These are phyloP conservation scores for Ichthyophthirius multifiliis DNA, from an alignment of 169 alveolate genomes.

Conservation along the genomic window DNA sequence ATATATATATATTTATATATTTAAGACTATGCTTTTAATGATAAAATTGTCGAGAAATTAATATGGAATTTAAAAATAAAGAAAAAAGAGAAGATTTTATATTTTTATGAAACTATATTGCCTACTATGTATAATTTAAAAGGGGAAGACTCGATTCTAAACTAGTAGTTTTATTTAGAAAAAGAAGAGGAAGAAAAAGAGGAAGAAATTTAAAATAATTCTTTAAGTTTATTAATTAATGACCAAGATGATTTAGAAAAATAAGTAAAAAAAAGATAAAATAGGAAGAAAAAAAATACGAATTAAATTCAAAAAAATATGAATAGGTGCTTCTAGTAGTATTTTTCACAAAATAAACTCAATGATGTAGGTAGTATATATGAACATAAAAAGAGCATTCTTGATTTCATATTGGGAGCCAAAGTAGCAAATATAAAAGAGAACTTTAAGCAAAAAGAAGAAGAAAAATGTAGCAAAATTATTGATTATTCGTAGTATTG, in stretches of 20 bases:
- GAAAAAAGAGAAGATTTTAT: background rate
- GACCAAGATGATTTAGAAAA: background rate
- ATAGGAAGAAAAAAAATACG: background rate
- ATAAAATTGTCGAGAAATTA: background rate
- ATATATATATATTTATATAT: background rate
- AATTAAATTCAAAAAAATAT: background rate
- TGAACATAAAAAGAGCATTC: background rate
- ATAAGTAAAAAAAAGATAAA: background rate
- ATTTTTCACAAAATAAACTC: background rate
- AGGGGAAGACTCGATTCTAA: background rate
- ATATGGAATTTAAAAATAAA: background rate
- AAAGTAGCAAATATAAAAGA: background rate
- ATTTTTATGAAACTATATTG: background rate
- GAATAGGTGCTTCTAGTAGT: background rate
- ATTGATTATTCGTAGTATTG: background rate
- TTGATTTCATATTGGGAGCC: background rate
- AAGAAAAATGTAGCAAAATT: background rate
- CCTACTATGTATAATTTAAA: background rate
- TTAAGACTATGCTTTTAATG: background rate
- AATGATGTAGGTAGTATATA: background rate
- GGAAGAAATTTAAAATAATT: background rate
- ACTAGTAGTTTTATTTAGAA: background rate
- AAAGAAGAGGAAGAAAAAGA: background rate
- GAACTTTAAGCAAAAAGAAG: background rate
- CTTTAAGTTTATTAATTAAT: background rate